Base-by-base conservation (phyloP, 202 grass and related monocot genomes). In the Elaeis oleifera region DNA sequence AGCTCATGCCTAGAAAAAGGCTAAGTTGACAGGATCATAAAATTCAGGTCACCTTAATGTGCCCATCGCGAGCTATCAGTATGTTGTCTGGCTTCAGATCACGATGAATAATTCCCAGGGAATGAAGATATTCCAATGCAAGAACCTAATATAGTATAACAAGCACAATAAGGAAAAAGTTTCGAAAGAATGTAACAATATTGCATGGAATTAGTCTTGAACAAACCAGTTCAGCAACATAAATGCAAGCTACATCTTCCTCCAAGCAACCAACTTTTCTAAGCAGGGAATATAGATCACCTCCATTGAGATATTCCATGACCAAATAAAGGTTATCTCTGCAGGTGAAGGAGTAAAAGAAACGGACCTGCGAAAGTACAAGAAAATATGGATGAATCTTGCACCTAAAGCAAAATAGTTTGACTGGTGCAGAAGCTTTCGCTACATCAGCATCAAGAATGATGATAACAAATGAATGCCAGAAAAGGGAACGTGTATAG, bases 1-100 rank as follows among this genome's bases (percentile, higher is more conserved):
- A 44, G 36, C 36, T 44, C 13, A 13, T 44, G n/a, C 54, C 8
- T 21, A 56, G 14, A 56, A 9, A 13, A 56, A 18, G 22, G 22
- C 19, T 20, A 56, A 56, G 7, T 0, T 9, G 18, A 56, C 18
- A 23, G 24, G 65, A 64, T 18, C 52, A 24, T 39, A 27, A 23
- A 16, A 16, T 65, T 27, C 53, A 4, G 6, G 52, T 50, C 18
- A 80, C 78, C 78, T 80, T 80, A 32, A 80, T 75, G 69, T 80
- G 78, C 2, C 78, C 78, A 21, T 80, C 58, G 58, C 29, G 58
- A 48, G 71, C 78, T 56, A 80, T 74, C 16, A 80, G 55, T 60
- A 80, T 73, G 36, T 75, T 80, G 29, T 80, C 78, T 27, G 78
- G 71, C 63, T 80, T 80, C 23, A 80, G 63, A 74, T 80, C 78